A percentile compares a stretch with the other conserved stretches of the same genome.
phyloP scores from a whole-genome alignment of 1,139 yeast species.

The Suhomyces bokatorum region DNA sequence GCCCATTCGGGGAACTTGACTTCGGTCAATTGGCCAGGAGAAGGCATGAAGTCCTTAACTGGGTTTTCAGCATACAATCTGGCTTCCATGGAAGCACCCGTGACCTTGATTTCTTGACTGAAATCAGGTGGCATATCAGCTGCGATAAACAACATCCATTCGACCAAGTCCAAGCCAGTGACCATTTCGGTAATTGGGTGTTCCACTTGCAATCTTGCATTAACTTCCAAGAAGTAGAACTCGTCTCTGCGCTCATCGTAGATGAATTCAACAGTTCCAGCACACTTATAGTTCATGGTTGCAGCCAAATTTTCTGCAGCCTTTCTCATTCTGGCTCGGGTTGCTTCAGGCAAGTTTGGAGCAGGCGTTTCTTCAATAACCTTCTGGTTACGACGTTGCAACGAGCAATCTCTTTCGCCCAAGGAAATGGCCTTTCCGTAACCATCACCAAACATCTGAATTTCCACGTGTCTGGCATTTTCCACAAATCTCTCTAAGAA shows the following conservation, averaged over 20 bases:
- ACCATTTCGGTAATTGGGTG: conserved; percentile 97
- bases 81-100: conserved; percentile 96
- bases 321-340: conserved; percentile 70
- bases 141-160: conserved; percentile 93
- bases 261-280: conserved; percentile 96
- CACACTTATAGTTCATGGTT: conserved; percentile 85
- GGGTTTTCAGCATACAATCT: conserved; percentile 96
- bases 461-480: conserved; percentile 92
- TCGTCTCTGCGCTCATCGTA: conserved; percentile 83
- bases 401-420: conserved; percentile 96
- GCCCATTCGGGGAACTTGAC: conserved; percentile 87
- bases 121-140: conserved; percentile 87
- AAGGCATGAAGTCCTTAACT: conserved; percentile 89
- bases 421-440: conserved; percentile 86
- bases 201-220: conserved; percentile 95
- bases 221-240: conserved; percentile 92
- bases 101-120: conserved; percentile 53
- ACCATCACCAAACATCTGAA: conserved; percentile 96
- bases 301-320: conserved; percentile 85
- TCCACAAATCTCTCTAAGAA: conserved; percentile 92
- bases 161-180: conserved; percentile 91
- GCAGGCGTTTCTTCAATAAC: conserved; percentile 98
- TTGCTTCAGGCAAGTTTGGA: conserved; percentile 80
- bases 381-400: conserved; percentile 96
- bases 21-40: conserved; percentile 91